Base-by-base conservation (phyloP, 805 yeast genomes). In the Candida parachauliodes region DNA sequence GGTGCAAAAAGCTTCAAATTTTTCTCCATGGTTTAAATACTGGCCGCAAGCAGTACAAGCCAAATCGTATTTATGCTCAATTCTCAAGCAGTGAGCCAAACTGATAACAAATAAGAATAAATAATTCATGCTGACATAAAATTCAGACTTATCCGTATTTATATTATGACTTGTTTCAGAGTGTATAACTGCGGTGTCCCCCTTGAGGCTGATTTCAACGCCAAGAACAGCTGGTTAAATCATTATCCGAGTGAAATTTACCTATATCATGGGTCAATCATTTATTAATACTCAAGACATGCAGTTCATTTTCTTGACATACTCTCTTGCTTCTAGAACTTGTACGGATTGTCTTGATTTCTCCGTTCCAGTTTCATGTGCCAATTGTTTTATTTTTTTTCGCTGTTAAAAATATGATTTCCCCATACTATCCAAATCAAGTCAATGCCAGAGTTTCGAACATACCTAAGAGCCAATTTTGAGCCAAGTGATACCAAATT, bases 401-500 rank as follows among this genome's bases (percentile, higher is more conserved):
- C 28, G 27, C 14, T 9, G 24, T 4, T 8, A 21, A 21, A 21
- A 21, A 8, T 8, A 8, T 17, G 16, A 11, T 29, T 22, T 16
- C 31, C 37, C 37, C 37, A 34, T 34, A 34, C 14, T 14, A 23
- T 17, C n/a, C 11, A 8, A 27, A 9, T 18, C 11, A 25, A 34
- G 5, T 26, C 14, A 19, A 34, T 34, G 39, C 34, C 34, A 25
- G 39, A 35, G 17, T 38, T 33, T 31, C 18, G 20, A 12, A 28
- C 23, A 8, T 22, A 39, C 8, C 11, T 45, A 10, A 30, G 39
- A 7, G 55, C 57, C 18, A 35, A 36, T 14, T 67, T 68, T 43
- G 65, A 62, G 49, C 72, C 72, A 7, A 45, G 62, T 6, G 72
- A 66, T 35, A 55, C 66, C 2, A 50, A 52, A 33, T 46, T 64